Evolutionary conservation across 148 eudicot species (phyloP).

Genomic region (Vaccinium corymbosum): DNA sequence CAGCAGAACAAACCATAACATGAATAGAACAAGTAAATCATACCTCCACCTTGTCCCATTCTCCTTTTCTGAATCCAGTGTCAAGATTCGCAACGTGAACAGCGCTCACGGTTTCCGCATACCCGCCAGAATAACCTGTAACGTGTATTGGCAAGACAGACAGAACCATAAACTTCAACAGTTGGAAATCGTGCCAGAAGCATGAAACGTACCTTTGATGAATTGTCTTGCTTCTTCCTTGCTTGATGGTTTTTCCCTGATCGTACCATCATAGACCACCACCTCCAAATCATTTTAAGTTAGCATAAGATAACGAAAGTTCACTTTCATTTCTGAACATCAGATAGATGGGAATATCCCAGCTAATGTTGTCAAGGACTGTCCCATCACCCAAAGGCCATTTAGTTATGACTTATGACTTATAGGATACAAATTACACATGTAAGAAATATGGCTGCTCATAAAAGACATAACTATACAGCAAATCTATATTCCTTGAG

Average conservation of each 20-base stretch:
- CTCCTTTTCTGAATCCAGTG: slow-evolving; percentile 68
- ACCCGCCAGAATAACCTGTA: slow-evolving; percentile 70
- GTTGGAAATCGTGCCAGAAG: background rate
- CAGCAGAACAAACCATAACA: background rate
- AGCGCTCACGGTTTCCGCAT: slow-evolving; percentile 71
- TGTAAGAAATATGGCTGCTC: background rate
- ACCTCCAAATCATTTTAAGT: slow-evolving; percentile 53
- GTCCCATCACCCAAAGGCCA: slow-evolving; percentile 15
- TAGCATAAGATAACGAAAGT: slow-evolving; percentile 20
- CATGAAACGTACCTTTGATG: slow-evolving; percentile 53
- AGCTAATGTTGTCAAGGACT: background rate
- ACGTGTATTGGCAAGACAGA: slow-evolving; percentile 16
- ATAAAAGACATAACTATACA: background rate
- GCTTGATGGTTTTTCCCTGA: slow-evolving; percentile 84
- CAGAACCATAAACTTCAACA: background rate
- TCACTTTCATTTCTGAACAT: background rate
- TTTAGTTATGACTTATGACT: background rate
- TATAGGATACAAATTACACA: background rate
- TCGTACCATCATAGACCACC: slow-evolving; percentile 86
- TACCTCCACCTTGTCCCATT: slow-evolving; percentile 92
- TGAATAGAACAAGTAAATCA: slow-evolving; percentile 1
- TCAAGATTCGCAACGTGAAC: slow-evolving; percentile 75
- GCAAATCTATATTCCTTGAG: background rate
- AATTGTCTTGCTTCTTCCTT: slow-evolving; percentile 81
- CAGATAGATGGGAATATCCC: background rate